Evolutionary conservation across 345 rosid genomes (phyloP).

Genomic region (Mangifera indica): DNA sequence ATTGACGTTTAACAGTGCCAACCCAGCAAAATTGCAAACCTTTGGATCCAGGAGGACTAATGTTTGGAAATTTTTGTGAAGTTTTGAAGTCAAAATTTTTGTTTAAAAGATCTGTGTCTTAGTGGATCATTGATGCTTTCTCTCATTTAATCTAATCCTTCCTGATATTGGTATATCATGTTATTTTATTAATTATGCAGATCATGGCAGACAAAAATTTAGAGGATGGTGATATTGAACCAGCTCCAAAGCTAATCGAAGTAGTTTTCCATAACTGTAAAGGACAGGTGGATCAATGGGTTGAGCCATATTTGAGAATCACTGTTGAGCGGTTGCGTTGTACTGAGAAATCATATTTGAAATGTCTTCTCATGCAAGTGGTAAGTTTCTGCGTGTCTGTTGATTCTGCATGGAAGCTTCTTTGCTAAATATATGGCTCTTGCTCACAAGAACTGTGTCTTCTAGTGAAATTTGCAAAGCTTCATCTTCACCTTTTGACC

Average conservation of each 20-base stretch:
- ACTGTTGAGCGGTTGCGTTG: slow-evolving; percentile 77
- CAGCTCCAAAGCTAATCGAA: slow-evolving; percentile 98
- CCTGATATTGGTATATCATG: not conserved
- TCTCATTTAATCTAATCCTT: not conserved
- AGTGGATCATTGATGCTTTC: not conserved
- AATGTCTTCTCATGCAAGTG: slow-evolving; percentile 97
- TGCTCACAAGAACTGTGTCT: too few relatives aligned
- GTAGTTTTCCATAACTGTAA: slow-evolving; percentile 95
- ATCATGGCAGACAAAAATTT: slow-evolving; percentile 76
- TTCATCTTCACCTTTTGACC: not conserved
- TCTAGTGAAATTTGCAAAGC: too few relatives aligned
- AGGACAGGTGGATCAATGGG: slow-evolving; percentile 98
- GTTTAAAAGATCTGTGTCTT: too few relatives aligned
- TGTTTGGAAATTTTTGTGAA: too few relatives aligned
- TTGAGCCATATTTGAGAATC: slow-evolving; percentile 88
- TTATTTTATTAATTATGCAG: slow-evolving; percentile 35
- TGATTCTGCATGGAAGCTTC: slow-evolving; percentile 2
- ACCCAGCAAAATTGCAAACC: too few relatives aligned
- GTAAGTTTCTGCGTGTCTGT: slow-evolving; percentile 44
- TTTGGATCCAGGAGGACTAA: too few relatives aligned
- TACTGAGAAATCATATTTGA: slow-evolving; percentile 75
- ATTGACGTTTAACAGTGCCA: too few relatives aligned
- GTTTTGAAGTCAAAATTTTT: too few relatives aligned
- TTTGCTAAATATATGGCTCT: too few relatives aligned
- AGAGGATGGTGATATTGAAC: slow-evolving; percentile 87